Evolutionary conservation across 2,329 filamentous ascomycete genomes (phyloP), one percentile per base, ranked within the genome.

Genomic region (Scytalidium sp.): DNA sequence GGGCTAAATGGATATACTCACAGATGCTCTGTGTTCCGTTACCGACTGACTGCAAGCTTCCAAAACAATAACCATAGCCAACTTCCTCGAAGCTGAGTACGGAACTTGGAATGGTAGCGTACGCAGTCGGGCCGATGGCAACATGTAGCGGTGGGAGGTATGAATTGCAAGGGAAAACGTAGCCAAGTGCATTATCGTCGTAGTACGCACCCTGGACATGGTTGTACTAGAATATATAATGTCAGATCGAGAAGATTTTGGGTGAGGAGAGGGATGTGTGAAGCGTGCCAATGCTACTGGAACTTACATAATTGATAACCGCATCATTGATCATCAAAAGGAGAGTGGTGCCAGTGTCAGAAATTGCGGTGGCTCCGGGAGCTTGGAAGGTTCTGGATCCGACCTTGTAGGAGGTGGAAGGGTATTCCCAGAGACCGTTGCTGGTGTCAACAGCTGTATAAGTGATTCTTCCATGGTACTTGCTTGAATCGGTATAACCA

Each of bases 341-440:
- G 20, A 74, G 63, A 3, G 69, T 71, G 19, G 70, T 72, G 52
- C 69, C 70, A 3, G 70, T 73, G 56, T 73, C 70, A 36, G 64
- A 60, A 43, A 71, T 67, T 47, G 58, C 66, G 9, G 56, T 60
- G 47, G 56, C 52, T 41, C 57, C 53, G 15, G 45, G 49, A 2
- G 74, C 70, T 45, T 70, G 63, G 73, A 77, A 78, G 59, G 69
- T 72, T 13, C 73, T 65, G 47, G 61, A 62, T 52, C 65, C 73
- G 54, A 79, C 68, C 50, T 75, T 73, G 51, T 72, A 66, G 25
- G 70, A 66, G 53, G 77, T 79, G 47, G 70, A 71, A 52, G 80
- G 73, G 48, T 79, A 80, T 45, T 74, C 68, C 80, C 80, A 84
- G 69, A 75, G 82, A 23, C 78, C 78, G 9, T 75, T 66, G 44